Evolutionary conservation across 345 rosid genomes (phyloP).

Genomic region (Brassica juncea): DNA sequence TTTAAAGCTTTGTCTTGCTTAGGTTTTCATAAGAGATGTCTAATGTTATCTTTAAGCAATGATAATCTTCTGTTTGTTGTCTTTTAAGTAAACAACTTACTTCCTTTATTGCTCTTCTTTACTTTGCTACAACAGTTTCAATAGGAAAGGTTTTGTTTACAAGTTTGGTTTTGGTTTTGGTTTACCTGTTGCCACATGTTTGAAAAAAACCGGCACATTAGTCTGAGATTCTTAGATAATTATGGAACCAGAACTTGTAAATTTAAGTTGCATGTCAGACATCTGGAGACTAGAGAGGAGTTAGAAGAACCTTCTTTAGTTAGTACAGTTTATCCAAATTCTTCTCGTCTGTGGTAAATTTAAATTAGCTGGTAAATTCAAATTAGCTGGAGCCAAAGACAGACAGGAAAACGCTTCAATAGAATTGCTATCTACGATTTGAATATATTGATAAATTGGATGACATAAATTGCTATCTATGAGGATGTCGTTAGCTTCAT

Average conservation of each 20-base stretch:
- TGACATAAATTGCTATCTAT: too few relatives aligned
- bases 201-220: not conserved
- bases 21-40: not conserved
- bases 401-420: too few relatives aligned
- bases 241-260: not conserved
- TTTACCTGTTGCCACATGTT: not conserved
- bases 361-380: too few relatives aligned
- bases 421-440: too few relatives aligned
- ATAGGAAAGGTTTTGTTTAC: not conserved
- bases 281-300: not conserved
- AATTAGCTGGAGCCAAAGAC: too few relatives aligned
- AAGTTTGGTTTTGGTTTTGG: not conserved
- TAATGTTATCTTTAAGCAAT: slow-evolving; percentile 21
- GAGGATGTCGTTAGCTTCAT: too few relatives aligned
- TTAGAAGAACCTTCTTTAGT: not conserved
- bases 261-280: not conserved
- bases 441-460: too few relatives aligned
- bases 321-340: not conserved
- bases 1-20: slow-evolving; percentile 10
- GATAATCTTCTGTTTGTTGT: not conserved
- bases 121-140: not conserved
- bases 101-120: not conserved
- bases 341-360: not conserved
- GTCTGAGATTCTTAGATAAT: too few relatives aligned
- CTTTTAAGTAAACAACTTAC: slow-evolving; percentile 2